Conservation (phyloP, 106 monocot genomes). For the Dioscorea dumetorum region DNA sequence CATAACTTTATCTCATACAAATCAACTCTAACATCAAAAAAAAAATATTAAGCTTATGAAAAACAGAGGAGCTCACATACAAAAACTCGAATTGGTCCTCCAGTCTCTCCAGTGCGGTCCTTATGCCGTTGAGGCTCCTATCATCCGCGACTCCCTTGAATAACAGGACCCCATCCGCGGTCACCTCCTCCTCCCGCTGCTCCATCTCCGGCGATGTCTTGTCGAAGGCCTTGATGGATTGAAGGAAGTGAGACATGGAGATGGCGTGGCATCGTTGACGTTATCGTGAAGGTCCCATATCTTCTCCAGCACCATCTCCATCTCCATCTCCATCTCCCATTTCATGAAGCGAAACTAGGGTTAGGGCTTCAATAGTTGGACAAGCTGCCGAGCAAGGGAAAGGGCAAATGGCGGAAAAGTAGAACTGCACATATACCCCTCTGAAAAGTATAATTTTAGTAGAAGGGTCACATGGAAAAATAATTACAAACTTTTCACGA, state of each 20-base stretch:
- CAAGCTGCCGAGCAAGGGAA: too few relatives aligned
- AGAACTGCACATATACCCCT: too few relatives aligned
- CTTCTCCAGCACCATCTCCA: slow-evolving; percentile 52
- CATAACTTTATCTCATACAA: too few relatives aligned
- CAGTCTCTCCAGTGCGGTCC: slow-evolving; percentile 55
- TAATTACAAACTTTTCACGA: too few relatives aligned
- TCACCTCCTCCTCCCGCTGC: neutral
- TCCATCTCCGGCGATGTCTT: slow-evolving; percentile 5
- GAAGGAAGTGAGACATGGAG: slow-evolving; percentile 49
- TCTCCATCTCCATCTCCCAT: slow-evolving; percentile 57
- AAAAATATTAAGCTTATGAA: too few relatives aligned
- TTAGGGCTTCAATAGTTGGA: too few relatives aligned
- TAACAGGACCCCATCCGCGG: slow-evolving; percentile 38
- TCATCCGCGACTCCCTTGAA: slow-evolving; percentile 35
- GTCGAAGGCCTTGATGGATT: slow-evolving; percentile 19
- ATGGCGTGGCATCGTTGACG: slow-evolving; percentile 62
- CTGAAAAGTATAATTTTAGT: too few relatives aligned
- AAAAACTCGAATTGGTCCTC: slow-evolving; percentile 71
- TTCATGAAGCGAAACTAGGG: slow-evolving; percentile 15
- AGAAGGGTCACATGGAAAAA: too few relatives aligned
- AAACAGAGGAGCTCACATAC: slow-evolving; percentile 11
- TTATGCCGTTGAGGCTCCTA: slow-evolving; percentile 50
- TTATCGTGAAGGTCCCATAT: slow-evolving; percentile 74
- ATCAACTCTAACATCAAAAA: neutral
- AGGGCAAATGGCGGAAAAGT: too few relatives aligned